A percentile compares a stretch with the other conserved stretches of the same genome.
Evolutionary conservation across 345 rosid species (phyloP).

Genomic region (Arabidopsis suecica): DNA sequence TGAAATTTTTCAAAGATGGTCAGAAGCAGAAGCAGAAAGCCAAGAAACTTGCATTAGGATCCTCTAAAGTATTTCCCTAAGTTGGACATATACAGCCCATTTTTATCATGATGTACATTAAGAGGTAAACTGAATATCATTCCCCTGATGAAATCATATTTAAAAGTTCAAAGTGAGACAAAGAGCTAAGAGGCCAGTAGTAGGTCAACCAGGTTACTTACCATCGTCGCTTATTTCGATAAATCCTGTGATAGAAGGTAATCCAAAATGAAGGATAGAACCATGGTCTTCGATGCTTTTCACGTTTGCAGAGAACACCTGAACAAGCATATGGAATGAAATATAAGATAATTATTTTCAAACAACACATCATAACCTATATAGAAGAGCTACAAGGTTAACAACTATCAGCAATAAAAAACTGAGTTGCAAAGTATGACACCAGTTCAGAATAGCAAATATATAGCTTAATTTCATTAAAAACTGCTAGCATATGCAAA

Average conservation of each 20-base stretch:
- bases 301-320: slow-evolving; percentile 78
- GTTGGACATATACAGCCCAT: slow-evolving; percentile 2
- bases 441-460: slow-evolving; percentile 25
- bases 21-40: slow-evolving; percentile 18
- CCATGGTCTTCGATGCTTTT: slow-evolving; percentile 98
- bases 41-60: slow-evolving; percentile 18
- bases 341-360: slow-evolving; percentile 17
- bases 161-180: slow-evolving; percentile 12
- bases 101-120: slow-evolving; percentile 26
- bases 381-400: not conserved
- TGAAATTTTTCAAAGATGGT: slow-evolving; percentile 1
- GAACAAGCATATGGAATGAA: slow-evolving; percentile 33
- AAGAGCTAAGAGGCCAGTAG: slow-evolving; percentile 13
- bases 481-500: slow-evolving; percentile 19
- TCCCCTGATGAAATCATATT: slow-evolving; percentile 6
- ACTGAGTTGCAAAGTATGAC: not conserved
- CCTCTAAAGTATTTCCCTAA: slow-evolving; percentile 4
- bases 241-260: slow-evolving; percentile 79
- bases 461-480: slow-evolving; percentile 5
- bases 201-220: slow-evolving; percentile 34
- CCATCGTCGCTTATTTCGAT: slow-evolving; percentile 63
- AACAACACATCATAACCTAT: not conserved
- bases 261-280: slow-evolving; percentile 89
- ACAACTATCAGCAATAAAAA: not conserved
- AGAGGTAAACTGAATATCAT: slow-evolving; percentile 16